Conservation (phyloP, 805 yeast species). For the Starmerella riodocensis region DNA sequence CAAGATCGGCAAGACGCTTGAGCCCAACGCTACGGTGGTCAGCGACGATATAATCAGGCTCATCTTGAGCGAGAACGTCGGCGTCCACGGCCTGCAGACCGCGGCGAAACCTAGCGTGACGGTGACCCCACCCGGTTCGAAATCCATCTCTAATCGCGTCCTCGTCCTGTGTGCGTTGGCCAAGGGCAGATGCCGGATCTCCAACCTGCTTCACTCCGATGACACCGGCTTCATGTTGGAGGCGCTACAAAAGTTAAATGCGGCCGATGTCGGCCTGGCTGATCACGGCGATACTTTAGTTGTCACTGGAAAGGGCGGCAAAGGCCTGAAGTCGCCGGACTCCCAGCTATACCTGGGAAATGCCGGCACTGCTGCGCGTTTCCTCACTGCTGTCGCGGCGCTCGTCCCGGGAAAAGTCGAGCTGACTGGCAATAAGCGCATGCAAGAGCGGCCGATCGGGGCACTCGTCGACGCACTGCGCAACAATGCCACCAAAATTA, state of each 20-base stretch:
- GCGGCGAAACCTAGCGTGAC: constrained; percentile 24
- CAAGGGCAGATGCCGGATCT: constrained; percentile 65
- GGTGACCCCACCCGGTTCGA: constrained; percentile 88
- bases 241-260: constrained; percentile 67
- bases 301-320: constrained; percentile 70
- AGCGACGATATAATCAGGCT: constrained; percentile 68
- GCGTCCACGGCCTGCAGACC: constrained; percentile 39
- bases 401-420: constrained; percentile 35
- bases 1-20: constrained; percentile 78
- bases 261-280: constrained; percentile 70
- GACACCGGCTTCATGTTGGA: constrained; percentile 90
- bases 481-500: constrained; percentile 62
- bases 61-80: constrained; percentile 67
- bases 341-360: constrained; percentile 74
- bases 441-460: constrained; percentile 96
- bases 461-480: constrained; percentile 86
- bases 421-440: constrained; percentile 87
- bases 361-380: constrained; percentile 96
- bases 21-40: constrained; percentile 74
- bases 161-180: constrained; percentile 86
- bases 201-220: constrained; percentile 84
- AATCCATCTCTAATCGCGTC: constrained; percentile 93
- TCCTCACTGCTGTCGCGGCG: constrained; percentile 77
- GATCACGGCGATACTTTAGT: constrained; percentile 82
- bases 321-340: constrained; percentile 39